These are phyloP conservation scores for Rhamnella rubrinervis DNA, from an alignment of 331 rosid genomes.

Conservation along the genomic window DNA sequence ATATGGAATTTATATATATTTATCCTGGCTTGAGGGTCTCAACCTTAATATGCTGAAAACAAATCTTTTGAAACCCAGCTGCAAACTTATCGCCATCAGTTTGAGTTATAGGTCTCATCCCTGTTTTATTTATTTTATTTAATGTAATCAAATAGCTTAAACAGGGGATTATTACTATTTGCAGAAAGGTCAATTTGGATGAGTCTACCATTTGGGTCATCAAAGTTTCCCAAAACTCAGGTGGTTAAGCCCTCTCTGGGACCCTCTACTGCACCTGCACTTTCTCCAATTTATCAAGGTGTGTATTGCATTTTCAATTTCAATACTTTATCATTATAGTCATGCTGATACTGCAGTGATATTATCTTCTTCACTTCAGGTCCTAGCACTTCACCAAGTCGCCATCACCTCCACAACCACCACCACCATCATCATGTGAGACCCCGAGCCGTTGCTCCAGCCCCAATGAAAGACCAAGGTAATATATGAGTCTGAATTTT, in stretches of 20 bases:
- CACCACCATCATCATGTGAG: conserved; percentile 35
- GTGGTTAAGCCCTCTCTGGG: conserved; percentile 37
- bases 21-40: not conserved
- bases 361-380: conserved; percentile 39
- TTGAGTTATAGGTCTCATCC: not conserved
- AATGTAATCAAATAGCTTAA: not conserved
- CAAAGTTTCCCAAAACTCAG: conserved; percentile 33
- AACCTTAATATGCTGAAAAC: not conserved
- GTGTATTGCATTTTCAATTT: conserved; percentile 11
- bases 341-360: conserved; percentile 17
- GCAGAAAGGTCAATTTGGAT: conserved; percentile 56
- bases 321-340: conserved; percentile 1
- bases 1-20: not conserved
- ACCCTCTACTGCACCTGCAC: conserved; percentile 47
- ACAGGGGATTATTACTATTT: conserved; percentile 10
- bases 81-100: not conserved
- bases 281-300: conserved; percentile 62
- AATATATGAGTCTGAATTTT: conserved; percentile 22
- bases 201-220: conserved; percentile 43
- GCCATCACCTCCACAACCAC: conserved; percentile 25
- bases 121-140: not conserved
- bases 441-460: conserved; percentile 52
- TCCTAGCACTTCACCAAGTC: conserved; percentile 34
- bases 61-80: not conserved
- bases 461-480: conserved; percentile 74